Evolutionary conservation across 2,329 filamentous ascomycete genomes (phyloP).

Genomic region (Basipetospora chlamydospora): DNA sequence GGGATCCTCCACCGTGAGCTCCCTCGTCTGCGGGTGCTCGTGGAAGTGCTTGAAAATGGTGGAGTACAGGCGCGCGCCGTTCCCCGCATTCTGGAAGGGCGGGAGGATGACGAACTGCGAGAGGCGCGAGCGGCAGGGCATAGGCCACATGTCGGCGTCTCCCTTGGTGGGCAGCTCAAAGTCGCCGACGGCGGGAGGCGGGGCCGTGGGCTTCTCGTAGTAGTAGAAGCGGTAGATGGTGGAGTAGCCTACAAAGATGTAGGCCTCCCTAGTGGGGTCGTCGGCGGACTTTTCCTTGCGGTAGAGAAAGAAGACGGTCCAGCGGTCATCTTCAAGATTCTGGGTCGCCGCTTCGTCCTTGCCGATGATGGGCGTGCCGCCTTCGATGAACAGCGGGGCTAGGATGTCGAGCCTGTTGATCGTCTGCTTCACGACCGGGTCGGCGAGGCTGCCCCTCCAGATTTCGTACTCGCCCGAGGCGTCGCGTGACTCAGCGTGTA

Average conservation of each 20-base stretch:
- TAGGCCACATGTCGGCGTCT: conserved; percentile 37
- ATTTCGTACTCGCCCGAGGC: conserved; percentile 61
- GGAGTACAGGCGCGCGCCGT: conserved; percentile 69
- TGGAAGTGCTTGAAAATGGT: conserved; percentile 60
- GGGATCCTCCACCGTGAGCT: conserved; percentile 89
- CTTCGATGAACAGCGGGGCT: conserved; percentile 81
- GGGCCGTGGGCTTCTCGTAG: conserved; percentile 26
- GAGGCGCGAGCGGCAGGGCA: conserved; percentile 68
- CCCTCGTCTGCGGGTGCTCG: conserved; percentile 52
- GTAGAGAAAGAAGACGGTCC: conserved; percentile 84
- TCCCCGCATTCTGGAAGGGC: conserved; percentile 67
- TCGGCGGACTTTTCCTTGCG: conserved; percentile 38
- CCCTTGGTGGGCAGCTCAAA: conserved; percentile 31
- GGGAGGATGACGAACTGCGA: conserved; percentile 90
- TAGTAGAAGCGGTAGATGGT: conserved; percentile 82
- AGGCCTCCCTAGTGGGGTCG: conserved; percentile 37
- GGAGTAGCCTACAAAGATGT: conserved; percentile 75
- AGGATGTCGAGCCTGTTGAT: conserved; percentile 73
- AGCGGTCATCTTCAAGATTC: conserved; percentile 51
- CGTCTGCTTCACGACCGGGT: conserved; percentile 54
- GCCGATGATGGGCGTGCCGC: conserved; percentile 56
- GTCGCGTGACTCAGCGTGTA: conserved; percentile 48
- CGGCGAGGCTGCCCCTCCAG: conserved; percentile 63
- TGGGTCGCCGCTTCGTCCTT: conserved; percentile 23
- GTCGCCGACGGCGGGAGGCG: conserved; percentile 19